Evolutionary conservation across 805 yeast genomes (phyloP), one percentile per base, ranked within the genome.

Genomic region (Saitoella complicata): DNA sequence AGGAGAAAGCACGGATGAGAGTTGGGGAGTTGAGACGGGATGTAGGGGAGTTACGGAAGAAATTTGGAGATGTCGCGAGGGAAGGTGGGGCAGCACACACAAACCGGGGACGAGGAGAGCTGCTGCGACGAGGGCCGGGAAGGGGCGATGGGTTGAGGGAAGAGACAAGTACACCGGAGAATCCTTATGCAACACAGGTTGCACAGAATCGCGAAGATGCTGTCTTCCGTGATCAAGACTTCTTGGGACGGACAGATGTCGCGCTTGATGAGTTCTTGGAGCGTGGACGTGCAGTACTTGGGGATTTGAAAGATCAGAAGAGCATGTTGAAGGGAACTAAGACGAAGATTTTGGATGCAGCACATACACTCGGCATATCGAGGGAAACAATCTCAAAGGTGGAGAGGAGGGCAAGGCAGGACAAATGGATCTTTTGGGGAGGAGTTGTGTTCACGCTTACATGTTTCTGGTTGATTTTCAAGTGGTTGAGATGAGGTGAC

Each of bases 231-330:
- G 41, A 31, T 5, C 12, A 10, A 39, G 71, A 72, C 39, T 71
- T 63, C 21, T 45, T 66, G 41, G 70, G 71, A 32, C 67, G 82
- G 46, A 86, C 94, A 0, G 76, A 81, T 38, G 76, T 76, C 45
- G 94, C 84, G 58, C 65, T 91, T 49, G 98, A 91, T 58, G 85
- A 83, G 51, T 84, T 91, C 38, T 60, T 91, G 38, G 96, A 83
- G 55, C 80, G 84, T 79, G 97, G 96, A 1, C 75, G 80, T 48
- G 71, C 72, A 41, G 84, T 95, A 1, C 73, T 85, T 51, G 93
- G 82, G 42, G 94, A 87, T 57, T 67, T 91, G 21, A 80, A 81
- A 12, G 86, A 80, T 40, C 96, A 91, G 58, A 83, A 84, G 59
- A 80, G 78, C 54, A 69, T 78, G 31, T 68, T 88, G 46, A 65